Evolutionary conservation across 768 basidiomycete genomes (phyloP).

Genomic region (Lentinula edodes): DNA sequence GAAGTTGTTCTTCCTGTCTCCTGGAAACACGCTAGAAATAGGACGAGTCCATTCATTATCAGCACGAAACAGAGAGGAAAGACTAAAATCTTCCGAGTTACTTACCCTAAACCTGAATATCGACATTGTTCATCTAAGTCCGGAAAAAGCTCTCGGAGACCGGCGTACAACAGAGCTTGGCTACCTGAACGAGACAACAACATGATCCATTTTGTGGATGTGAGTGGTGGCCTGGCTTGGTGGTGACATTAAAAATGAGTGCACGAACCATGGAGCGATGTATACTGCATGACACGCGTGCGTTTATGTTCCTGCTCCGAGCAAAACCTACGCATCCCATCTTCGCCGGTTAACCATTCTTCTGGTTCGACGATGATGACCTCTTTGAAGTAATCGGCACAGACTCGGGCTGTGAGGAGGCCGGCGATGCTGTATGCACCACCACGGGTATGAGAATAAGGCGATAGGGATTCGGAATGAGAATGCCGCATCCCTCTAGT

Average conservation of each 20-base stretch:
- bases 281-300: slow-evolving; percentile 13
- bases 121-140: slow-evolving; percentile 11
- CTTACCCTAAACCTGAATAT: slow-evolving; percentile 12
- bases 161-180: background rate
- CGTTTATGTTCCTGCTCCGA: slow-evolving; percentile 8
- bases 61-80: too few species aligned
- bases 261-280: slow-evolving; percentile 8
- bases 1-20: background rate
- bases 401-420: slow-evolving; percentile 19
- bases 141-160: slow-evolving; percentile 14
- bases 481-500: too few species aligned
- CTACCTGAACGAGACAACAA: background rate
- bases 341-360: slow-evolving; percentile 12
- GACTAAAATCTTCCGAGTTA: too few species aligned
- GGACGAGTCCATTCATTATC: background rate
- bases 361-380: slow-evolving; percentile 23
- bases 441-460: too few species aligned
- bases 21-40: background rate
- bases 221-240: too few species aligned
- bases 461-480: too few species aligned
- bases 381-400: slow-evolving; percentile 20
- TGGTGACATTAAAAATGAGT: too few species aligned
- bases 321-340: background rate
- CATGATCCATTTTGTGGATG: too few species aligned
- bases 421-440: slow-evolving; percentile 16